Percentiles rank a stretch among this genome's conserved stretches.
These are phyloP conservation scores for Senna siamea DNA, from an alignment of 306 rosid genomes.

Conservation along the genomic window DNA sequence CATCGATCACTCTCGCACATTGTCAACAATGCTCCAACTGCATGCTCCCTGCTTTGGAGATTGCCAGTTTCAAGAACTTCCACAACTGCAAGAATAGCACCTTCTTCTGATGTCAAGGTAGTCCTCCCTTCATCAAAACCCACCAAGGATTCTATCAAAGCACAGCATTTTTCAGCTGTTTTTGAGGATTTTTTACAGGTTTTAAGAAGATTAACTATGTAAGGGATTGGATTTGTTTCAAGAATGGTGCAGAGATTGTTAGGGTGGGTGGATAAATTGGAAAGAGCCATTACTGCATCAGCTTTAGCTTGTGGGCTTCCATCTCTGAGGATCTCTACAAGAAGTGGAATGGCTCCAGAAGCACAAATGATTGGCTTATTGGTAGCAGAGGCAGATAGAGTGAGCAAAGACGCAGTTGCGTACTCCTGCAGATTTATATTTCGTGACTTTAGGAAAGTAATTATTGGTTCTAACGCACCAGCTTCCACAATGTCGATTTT, in stretches of 20 bases:
- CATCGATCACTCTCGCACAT: constrained; percentile 88
- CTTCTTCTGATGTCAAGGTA: constrained; percentile 82
- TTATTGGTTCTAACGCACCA: constrained; percentile 86
- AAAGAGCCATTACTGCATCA: constrained; percentile 94
- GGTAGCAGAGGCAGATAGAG: constrained; percentile 81
- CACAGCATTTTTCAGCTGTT: constrained; percentile 88
- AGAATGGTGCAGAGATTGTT: constrained; percentile 63
- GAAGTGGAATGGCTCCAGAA: constrained; percentile 87
- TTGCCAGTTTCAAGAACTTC: constrained; percentile 93
- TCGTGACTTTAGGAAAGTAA: constrained; percentile 72
- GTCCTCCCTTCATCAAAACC: constrained; percentile 74
- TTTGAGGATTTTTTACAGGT: constrained; percentile 82
- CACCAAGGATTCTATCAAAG: constrained; percentile 80
- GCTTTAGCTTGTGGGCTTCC: constrained; percentile 88
- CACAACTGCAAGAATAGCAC: constrained; percentile 90
- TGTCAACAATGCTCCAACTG: constrained; percentile 80
- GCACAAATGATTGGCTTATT: constrained; percentile 84
- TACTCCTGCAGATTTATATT: constrained; percentile 68
- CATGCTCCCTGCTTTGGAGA: constrained; percentile 84
- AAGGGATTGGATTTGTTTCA: constrained; percentile 69
- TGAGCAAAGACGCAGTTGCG: constrained; percentile 88
- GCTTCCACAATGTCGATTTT: constrained; percentile 88
- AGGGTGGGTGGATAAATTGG: constrained; percentile 81
- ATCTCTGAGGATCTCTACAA: constrained; percentile 69
- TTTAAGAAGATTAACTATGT: constrained; percentile 64